Percentiles rank a stretch among this genome's conserved stretches.
Conservation (phyloP, 176 grass and related monocot species). For the Oryza meridionalis region DNA sequence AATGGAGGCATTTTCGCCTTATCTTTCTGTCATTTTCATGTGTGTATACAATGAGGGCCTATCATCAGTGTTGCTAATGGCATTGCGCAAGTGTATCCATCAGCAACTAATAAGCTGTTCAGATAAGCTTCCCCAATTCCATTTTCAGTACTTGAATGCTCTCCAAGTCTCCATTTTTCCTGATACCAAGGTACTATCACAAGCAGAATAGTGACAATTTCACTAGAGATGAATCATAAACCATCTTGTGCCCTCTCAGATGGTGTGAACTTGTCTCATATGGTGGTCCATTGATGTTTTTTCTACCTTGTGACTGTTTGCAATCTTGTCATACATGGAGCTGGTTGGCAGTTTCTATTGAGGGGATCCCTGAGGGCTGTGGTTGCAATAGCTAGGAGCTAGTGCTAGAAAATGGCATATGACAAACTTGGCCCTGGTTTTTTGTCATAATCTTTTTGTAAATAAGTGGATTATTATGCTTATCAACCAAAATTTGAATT, state of each 20-base stretch:
- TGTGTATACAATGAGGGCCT: not conserved
- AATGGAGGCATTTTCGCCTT: not conserved
- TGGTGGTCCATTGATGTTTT: not conserved
- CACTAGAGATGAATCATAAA: not conserved
- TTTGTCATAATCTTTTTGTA: not conserved
- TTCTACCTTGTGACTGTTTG: not conserved
- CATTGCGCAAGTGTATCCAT: constrained; percentile 16
- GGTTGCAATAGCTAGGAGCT: not conserved
- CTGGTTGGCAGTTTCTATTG: not conserved
- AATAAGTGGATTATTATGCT: not conserved
- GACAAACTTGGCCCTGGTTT: not conserved
- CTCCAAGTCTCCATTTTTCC: not conserved
- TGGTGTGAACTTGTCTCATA: not conserved
- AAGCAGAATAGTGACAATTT: not conserved
- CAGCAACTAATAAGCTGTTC: constrained; percentile 16
- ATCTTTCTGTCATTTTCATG: not conserved
- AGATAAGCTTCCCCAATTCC: not conserved
- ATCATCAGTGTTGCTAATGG: not conserved
- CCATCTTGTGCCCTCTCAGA: not conserved
- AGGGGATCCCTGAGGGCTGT: not conserved
- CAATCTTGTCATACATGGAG: constrained; percentile 13
- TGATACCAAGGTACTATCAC: constrained; percentile 10
- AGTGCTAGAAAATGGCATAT: not conserved
- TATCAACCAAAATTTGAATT: too few species aligned
- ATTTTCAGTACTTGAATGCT: not conserved